Evolutionary conservation across 257 asterid genomes (phyloP), one percentile per base, ranked within the genome.

Genomic region (Coffea canephora): DNA sequence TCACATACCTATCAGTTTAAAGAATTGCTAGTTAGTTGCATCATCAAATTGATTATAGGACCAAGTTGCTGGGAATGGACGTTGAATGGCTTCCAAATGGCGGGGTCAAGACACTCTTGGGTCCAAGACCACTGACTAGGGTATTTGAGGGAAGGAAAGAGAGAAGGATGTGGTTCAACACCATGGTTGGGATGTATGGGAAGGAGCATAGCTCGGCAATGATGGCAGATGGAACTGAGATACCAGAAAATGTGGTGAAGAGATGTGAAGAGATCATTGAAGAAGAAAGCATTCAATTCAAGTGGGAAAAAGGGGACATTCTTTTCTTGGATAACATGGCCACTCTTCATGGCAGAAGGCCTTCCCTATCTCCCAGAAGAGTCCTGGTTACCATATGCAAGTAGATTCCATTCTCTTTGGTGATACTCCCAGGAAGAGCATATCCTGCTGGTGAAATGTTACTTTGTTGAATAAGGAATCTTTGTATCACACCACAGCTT

Each of bases 221-320:
- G 0, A 87, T 90, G 94, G 95, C 96, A 0, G 98, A 93, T 75
- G 98, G 98, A 21, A 83, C 87, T 1, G 92, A 90, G 79, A 90
- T 93, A 76, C 92, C 94, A 0, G 70, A 41, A 23, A 3, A 87
- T 11, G 70, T 91, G 0, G 98, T 90, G 76, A 91, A 88, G 86
- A 87, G 94, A 72, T 89, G 97, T 80, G 97, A 67, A 68, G 92
- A 93, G 84, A 93, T 93, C 21, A 91, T 93, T 65, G 98, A 91
- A 80, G 98, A 93, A 78, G 98, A 93, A 76, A 93, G 98, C 85
- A 93, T 93, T 48, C 98, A 93, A 54, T 93, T 91, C 93, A 93
- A 88, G 82, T 93, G 98, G 98, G 85, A 90, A 66, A 93, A 89
- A 82, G 94, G 96, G 0, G 98, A 93, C 80, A 90, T 91, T 14